Conservation (phyloP, 2,329 filamentous ascomycete genomes). For the Cordyceps javanica region DNA sequence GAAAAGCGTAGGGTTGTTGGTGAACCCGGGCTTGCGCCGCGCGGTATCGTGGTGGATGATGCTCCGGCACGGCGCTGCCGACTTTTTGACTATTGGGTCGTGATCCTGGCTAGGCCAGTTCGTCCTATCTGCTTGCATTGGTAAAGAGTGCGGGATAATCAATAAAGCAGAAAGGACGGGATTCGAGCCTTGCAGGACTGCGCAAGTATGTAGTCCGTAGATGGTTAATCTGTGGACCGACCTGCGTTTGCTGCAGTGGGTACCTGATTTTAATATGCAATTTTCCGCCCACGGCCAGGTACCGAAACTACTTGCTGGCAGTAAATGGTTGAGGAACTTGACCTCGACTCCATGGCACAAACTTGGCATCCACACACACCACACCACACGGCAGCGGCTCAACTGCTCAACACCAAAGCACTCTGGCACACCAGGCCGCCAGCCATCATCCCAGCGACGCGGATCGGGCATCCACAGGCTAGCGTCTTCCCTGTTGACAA, state of each 20-base stretch:
- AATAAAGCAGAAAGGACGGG: not conserved
- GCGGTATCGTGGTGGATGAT: not conserved
- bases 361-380: not conserved
- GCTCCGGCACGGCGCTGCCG: not conserved
- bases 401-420: not conserved
- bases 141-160: not conserved
- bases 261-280: not conserved
- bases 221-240: too few species aligned
- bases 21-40: not conserved
- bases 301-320: not conserved
- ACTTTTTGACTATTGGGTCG: not conserved
- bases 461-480: not conserved
- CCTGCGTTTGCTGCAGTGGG: too few species aligned
- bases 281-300: not conserved
- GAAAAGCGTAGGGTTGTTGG: not conserved
- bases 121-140: not conserved
- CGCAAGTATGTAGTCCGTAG: too few species aligned
- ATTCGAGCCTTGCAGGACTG: conserved; percentile 1
- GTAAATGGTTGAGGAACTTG: not conserved
- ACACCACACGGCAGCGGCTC: not conserved
- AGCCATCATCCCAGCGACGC: not conserved
- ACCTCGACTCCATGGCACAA: not conserved
- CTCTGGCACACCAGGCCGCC: not conserved
- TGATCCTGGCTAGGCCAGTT: not conserved
- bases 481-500: not conserved